Conservation (phyloP, 768 basidiomycete species). For the Termitomyces titanicus region DNA sequence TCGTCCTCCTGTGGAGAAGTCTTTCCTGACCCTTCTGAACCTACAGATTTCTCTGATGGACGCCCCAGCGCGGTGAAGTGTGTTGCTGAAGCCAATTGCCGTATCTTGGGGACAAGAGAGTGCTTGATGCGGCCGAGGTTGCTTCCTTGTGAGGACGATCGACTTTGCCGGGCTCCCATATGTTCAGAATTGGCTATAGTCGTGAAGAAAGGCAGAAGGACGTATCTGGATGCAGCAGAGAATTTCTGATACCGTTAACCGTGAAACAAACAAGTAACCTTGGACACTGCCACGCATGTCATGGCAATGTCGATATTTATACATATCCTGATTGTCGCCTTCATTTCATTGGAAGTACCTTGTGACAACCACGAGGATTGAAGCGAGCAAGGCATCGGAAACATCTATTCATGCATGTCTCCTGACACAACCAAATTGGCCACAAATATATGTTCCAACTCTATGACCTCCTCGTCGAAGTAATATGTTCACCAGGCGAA, state of each 20-base stretch:
- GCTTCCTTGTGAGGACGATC: conserved; percentile 13
- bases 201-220: background rate
- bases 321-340: background rate
- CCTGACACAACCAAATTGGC: background rate
- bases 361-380: conserved; percentile 5
- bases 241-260: background rate
- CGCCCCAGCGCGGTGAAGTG: background rate
- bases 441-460: conserved; percentile 48
- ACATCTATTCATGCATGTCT: background rate
- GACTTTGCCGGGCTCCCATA: conserved; percentile 33
- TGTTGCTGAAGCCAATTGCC: conserved; percentile 3
- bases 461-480: conserved; percentile 64
- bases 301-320: background rate
- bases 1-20: background rate
- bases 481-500: conserved; percentile 53
- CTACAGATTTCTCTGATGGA: background rate
- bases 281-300: conserved; percentile 5
- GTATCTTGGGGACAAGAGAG: conserved; percentile 12
- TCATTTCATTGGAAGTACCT: conserved; percentile 2
- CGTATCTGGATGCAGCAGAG: background rate
- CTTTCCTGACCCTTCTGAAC: background rate
- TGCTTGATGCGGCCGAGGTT: conserved; percentile 18
- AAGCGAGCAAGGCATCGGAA: background rate
- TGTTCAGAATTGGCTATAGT: background rate
- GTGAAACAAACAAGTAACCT: background rate